Percentiles rank a stretch among this genome's conserved stretches.
These are phyloP conservation scores for Ophiorrhiza pumila DNA, from an alignment of 257 asterid genomes.

Conservation along the genomic window DNA sequence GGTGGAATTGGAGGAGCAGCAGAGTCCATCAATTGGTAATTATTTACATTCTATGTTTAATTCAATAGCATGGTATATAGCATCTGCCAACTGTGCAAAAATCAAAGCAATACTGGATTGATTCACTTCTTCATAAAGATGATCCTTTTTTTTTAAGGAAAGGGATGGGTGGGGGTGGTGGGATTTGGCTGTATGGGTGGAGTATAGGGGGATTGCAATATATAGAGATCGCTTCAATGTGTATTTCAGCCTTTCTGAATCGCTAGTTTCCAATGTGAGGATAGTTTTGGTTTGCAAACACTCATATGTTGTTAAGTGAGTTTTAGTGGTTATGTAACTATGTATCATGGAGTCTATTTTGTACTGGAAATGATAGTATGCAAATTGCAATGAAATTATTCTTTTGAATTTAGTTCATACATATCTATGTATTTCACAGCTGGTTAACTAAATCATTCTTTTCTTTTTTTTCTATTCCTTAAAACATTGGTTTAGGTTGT, in stretches of 20 bases:
- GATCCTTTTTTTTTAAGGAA: not conserved
- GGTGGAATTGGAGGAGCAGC: conserved; percentile 57
- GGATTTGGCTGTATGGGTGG: not conserved
- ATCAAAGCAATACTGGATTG: too few species aligned
- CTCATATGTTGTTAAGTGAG: too few species aligned
- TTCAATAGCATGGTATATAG: not conserved
- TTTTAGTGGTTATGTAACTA: not conserved
- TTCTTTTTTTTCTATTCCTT: too few species aligned
- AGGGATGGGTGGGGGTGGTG: not conserved
- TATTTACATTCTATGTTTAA: conserved; percentile 9
- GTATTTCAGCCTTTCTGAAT: not conserved
- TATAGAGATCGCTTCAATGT: not conserved
- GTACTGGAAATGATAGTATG: not conserved
- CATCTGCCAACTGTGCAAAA: not conserved
- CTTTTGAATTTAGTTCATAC: not conserved
- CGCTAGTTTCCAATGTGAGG: not conserved
- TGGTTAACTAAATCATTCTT: not conserved
- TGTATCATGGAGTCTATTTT: not conserved
- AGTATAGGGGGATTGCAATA: not conserved
- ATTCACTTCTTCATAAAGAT: not conserved
- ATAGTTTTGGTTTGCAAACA: too few species aligned
- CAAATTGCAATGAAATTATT: not conserved
- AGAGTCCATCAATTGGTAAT: conserved; percentile 42
- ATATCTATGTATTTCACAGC: not conserved
- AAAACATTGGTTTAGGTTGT: not conserved